phyloP scores from a whole-genome alignment of 345 rosid genomes.

The Linum tenue region DNA sequence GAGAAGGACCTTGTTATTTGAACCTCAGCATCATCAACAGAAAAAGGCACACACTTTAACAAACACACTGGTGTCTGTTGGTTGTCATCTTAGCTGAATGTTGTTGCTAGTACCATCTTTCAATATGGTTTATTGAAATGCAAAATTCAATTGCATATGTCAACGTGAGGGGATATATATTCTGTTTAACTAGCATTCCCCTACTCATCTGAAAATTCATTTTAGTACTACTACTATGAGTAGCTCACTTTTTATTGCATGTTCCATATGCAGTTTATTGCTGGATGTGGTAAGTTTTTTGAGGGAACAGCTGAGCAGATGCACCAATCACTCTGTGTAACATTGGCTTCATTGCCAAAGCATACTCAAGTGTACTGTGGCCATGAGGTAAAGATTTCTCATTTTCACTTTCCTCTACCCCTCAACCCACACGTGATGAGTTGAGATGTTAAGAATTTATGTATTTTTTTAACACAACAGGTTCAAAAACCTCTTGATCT shows the following conservation, averaged over 20 bases:
- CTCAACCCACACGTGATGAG: too few relatives aligned
- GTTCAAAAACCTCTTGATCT: not conserved
- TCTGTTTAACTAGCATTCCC: not conserved
- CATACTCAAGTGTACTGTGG: slow-evolving; percentile 83
- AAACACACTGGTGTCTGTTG: not conserved
- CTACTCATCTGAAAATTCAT: not conserved
- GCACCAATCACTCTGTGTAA: slow-evolving; percentile 84
- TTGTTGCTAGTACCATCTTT: not conserved
- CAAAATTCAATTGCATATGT: too few relatives aligned
- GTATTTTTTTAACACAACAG: too few relatives aligned
- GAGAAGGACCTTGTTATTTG: not conserved
- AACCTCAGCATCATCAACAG: not conserved
- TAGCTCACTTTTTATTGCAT: not conserved
- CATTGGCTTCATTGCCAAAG: slow-evolving; percentile 76
- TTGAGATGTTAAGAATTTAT: too few relatives aligned
- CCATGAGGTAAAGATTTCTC: slow-evolving; percentile 57
- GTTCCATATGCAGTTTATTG: slow-evolving; percentile 49
- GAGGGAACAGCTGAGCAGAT: slow-evolving; percentile 97
- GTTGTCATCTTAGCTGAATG: not conserved
- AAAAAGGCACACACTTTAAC: too few relatives aligned
- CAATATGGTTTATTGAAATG: not conserved
- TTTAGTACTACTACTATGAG: not conserved
- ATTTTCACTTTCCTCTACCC: too few relatives aligned
- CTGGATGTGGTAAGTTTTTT: slow-evolving; percentile 85
- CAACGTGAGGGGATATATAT: not conserved